Conservation (phyloP, 345 rosid genomes). For the Brassica juncea region DNA sequence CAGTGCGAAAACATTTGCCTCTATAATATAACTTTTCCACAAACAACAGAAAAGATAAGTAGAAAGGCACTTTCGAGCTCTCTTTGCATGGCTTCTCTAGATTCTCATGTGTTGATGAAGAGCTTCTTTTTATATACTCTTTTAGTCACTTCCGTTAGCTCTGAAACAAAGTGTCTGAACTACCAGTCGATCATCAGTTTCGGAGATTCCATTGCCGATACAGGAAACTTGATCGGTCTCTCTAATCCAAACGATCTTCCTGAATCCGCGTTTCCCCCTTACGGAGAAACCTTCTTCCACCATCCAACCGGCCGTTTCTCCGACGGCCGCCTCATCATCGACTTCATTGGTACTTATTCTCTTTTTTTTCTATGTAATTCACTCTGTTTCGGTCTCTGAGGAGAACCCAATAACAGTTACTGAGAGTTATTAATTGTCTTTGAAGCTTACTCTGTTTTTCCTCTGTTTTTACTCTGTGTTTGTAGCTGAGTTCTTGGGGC, state of each 20-base stretch:
- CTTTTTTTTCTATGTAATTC: background rate
- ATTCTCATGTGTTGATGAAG: background rate
- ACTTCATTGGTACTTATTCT: slow-evolving; percentile 48
- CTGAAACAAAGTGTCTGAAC: background rate
- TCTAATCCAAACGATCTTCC: slow-evolving; percentile 12
- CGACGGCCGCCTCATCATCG: slow-evolving; percentile 55
- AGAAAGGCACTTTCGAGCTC: background rate
- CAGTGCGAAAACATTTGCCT: background rate
- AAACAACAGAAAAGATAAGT: background rate
- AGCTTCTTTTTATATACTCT: background rate
- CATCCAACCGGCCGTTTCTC: slow-evolving; percentile 52
- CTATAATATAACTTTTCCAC: background rate
- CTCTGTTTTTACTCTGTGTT: too few species aligned
- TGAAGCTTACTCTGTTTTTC: too few species aligned
- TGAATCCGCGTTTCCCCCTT: slow-evolving; percentile 38
- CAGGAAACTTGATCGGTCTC: slow-evolving; percentile 47
- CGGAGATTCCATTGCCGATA: slow-evolving; percentile 60
- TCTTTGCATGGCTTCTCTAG: slow-evolving; percentile 12
- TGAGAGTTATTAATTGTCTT: too few species aligned
- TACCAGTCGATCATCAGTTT: slow-evolving; percentile 51
- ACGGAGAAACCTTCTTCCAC: slow-evolving; percentile 52
- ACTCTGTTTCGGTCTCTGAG: background rate
- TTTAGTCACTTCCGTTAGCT: background rate
- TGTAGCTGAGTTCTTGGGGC: slow-evolving; percentile 48
- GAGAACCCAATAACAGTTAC: slow-evolving; percentile 13